Conservation (phyloP, 179 eudicot genomes). For the Amaranthus tricolor region DNA sequence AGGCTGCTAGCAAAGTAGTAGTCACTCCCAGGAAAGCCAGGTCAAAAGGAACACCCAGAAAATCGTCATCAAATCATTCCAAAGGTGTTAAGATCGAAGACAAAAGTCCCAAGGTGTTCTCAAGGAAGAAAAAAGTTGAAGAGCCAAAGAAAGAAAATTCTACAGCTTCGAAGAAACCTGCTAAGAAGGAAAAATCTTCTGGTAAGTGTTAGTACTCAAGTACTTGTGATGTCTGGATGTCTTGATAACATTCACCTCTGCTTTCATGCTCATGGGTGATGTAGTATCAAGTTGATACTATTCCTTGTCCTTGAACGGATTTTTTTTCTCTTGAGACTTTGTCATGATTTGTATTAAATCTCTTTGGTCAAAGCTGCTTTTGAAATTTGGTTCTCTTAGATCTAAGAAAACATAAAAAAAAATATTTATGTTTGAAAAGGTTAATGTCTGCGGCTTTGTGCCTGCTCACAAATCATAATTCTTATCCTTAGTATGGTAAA, state of each 20-base stretch:
- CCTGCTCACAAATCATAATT: too few relatives aligned
- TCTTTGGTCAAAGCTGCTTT: not conserved
- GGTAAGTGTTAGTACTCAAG: conserved; percentile 13
- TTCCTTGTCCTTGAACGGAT: not conserved
- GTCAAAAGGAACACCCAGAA: conserved; percentile 45
- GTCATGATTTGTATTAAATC: not conserved
- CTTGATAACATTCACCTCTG: not conserved
- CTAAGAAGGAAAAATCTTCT: conserved; percentile 16
- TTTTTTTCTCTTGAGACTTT: not conserved
- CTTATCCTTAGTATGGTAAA: not conserved
- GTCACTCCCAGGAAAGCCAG: conserved; percentile 46
- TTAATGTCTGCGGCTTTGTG: too few relatives aligned
- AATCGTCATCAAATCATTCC: conserved; percentile 46
- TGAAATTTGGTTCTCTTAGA: not conserved
- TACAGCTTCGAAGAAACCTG: conserved; percentile 60
- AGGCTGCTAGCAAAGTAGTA: conserved; percentile 44
- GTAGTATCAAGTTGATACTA: not conserved
- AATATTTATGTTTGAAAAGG: not conserved
- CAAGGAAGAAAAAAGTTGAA: conserved; percentile 71
- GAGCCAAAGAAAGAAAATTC: conserved; percentile 47
- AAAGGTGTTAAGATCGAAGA: conserved; percentile 38
- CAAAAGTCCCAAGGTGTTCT: conserved; percentile 56
- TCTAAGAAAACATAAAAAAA: too few relatives aligned
- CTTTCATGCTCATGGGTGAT: not conserved
- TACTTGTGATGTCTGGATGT: not conserved